Base-by-base conservation (phyloP, 805 yeast species). In the Schizosaccharomyces osmophilus region DNA sequence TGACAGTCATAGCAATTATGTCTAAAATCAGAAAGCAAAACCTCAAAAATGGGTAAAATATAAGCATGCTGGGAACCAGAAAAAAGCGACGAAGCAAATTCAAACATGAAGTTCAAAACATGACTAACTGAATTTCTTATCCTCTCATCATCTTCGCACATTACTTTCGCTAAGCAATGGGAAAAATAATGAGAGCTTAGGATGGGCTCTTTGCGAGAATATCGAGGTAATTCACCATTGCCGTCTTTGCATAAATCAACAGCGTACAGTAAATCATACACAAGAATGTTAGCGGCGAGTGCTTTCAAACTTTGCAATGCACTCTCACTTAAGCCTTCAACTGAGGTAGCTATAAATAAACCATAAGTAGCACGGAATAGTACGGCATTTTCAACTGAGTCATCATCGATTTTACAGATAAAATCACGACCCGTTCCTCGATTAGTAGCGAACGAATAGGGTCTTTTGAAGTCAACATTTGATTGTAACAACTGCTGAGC, bases 1-100 rank as follows among this genome's bases (percentile, higher is more conserved):
- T 82, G 83, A 70, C 87, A 95, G 64, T 86, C 94, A 69, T 85
- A 93, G 72, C 97, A 89, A 57, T 87, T 79, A 68, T 94, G 99
- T 55, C 93, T 82, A 67, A 94, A 36, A 29, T 51, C 57, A 51
- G 36, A 24, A 9, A 51, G 26, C 26, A 51, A 51, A 29, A 51
- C 36, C 36, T 22, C 57, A 51, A 29, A 24, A 51, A 51, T 51
- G 15, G 57, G 57, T 6, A 51, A 29, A 1, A 22, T 22, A 11
- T 17, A 24, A 29, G 57, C 39, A 1, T 29, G 11, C n/a, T 51
- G 31, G 1, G 31, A 17, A 22, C 24, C 26, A 17, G n/a, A 36
- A 51, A 51, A 51, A 11, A 51, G 22, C 4, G 17, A 5, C 2
- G 31, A 22, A 19, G 32, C 31, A 22, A 29, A 22, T 19, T 29